Percentiles rank a stretch among this genome's conserved stretches.
Evolutionary conservation across 108 stramenopile species (phyloP).

Genomic region (Nannochloropsis gaditana): DNA sequence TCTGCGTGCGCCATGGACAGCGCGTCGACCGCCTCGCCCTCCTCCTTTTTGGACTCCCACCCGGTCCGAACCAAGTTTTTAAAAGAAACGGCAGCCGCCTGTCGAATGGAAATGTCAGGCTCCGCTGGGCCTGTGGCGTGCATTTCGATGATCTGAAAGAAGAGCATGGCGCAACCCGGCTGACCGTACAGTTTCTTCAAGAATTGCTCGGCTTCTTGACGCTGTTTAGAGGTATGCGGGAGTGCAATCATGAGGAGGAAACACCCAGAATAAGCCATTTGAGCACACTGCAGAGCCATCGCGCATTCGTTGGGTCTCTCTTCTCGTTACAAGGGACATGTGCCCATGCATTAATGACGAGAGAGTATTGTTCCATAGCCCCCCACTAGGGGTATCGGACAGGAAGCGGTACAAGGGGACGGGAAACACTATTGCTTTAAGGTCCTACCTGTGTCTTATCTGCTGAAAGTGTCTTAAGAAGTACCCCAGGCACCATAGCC

Average conservation of each 20-base stretch:
- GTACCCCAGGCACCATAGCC: slow-evolving; percentile 3
- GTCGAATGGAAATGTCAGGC: slow-evolving; percentile 38
- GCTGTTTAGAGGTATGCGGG: not conserved
- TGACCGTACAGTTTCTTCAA: slow-evolving; percentile 29
- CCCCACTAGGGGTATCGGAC: no score
- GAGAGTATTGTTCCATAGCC: no score
- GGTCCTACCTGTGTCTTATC: not conserved
- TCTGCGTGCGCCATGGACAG: slow-evolving; percentile 48
- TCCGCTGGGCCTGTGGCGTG: slow-evolving; percentile 30
- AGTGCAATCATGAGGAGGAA: no score
- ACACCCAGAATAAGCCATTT: no score
- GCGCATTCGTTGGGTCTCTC: no score
- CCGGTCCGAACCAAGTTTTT: slow-evolving; percentile 92
- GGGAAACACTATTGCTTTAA: no score
- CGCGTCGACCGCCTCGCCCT: slow-evolving; percentile 51
- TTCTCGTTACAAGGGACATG: no score
- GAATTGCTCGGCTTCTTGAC: slow-evolving; percentile 27
- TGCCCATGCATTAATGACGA: no score
- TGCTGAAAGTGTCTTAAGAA: slow-evolving; percentile 10
- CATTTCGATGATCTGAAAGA: slow-evolving; percentile 33
- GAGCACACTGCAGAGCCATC: no score
- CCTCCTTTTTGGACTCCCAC: slow-evolving; percentile 73
- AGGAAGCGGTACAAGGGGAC: no score
- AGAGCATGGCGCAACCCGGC: slow-evolving; percentile 33
- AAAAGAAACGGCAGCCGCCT: slow-evolving; percentile 80